Evolutionary conservation across 768 basidiomycete species (phyloP).

Genomic region (Trametes villosa): DNA sequence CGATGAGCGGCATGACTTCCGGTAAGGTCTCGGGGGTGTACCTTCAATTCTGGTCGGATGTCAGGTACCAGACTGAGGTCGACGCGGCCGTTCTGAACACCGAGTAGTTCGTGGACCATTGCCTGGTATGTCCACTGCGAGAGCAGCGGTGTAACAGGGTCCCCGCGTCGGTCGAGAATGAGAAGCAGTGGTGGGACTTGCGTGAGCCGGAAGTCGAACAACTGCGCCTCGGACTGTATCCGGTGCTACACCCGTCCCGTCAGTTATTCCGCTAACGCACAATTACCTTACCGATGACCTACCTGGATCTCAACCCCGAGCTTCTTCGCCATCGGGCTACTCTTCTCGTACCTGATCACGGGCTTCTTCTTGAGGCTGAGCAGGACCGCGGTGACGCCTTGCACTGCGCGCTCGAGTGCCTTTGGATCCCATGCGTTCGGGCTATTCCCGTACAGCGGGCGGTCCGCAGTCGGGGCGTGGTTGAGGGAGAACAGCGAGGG

Average conservation of each 20-base stretch:
- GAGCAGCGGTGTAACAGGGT: conserved; percentile 94
- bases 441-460: conserved; percentile 72
- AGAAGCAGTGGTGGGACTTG: conserved; percentile 88
- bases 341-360: conserved; percentile 89
- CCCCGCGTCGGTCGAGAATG: conserved; percentile 93
- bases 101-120: conserved; percentile 96
- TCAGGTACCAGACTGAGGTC: conserved; percentile 84
- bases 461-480: conserved; percentile 62
- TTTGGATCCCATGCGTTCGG: conserved; percentile 74
- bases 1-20: not conserved
- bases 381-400: conserved; percentile 83
- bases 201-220: conserved; percentile 92
- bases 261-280: conserved; percentile 10
- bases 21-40: conserved; percentile 39
- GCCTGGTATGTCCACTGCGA: conserved; percentile 99
- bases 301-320: conserved; percentile 87
- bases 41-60: conserved; percentile 83
- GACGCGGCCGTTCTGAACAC: conserved; percentile 93
- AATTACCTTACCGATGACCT: conserved; percentile 22
- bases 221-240: conserved; percentile 75
- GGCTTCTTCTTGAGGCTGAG: conserved; percentile 97
- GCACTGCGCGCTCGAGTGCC: conserved; percentile 78
- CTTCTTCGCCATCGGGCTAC: conserved; percentile 91
- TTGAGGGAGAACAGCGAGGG: conserved; percentile 89
- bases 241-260: conserved; percentile 55